A percentile compares a stretch with the other conserved stretches of the same genome.
Evolutionary conservation across 257 asterid genomes (phyloP).

Genomic region (Salvia miltiorrhiza): DNA sequence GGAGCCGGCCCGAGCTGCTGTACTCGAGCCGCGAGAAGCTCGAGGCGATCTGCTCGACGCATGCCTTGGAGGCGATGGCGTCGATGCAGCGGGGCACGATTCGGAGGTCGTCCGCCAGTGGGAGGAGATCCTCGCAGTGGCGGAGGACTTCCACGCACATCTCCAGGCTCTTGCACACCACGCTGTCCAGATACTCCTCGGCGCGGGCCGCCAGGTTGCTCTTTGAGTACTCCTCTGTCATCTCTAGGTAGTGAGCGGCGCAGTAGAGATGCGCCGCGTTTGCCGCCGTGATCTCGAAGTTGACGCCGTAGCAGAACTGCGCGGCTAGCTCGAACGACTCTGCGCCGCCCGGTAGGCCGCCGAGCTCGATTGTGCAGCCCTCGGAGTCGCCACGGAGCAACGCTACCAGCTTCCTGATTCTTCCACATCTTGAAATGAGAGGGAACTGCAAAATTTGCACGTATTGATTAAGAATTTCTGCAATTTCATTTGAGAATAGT

Average conservation of each 20-base stretch:
- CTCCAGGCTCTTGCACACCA: conserved; percentile 73
- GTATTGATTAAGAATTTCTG: not conserved
- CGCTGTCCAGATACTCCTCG: conserved; percentile 65
- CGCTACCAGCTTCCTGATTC: conserved; percentile 67
- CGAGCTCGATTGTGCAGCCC: conserved; percentile 52
- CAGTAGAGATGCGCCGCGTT: conserved; percentile 76
- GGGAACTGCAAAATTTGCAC: conserved; percentile 60
- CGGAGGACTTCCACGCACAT: conserved; percentile 72
- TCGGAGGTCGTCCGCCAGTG: conserved; percentile 73
- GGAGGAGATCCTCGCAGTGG: conserved; percentile 73
- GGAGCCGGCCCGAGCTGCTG: conserved; percentile 86
- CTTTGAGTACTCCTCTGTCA: conserved; percentile 77
- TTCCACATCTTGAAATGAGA: conserved; percentile 78
- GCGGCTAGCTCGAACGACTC: conserved; percentile 80
- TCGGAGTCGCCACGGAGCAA: conserved; percentile 67
- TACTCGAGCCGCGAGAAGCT: conserved; percentile 88
- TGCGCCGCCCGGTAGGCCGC: conserved; percentile 73
- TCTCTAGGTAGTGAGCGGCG: conserved; percentile 67
- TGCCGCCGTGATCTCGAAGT: conserved; percentile 73
- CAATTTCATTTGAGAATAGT: not conserved
- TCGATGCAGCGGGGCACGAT: conserved; percentile 67
- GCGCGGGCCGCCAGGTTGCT: conserved; percentile 65
- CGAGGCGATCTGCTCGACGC: conserved; percentile 87
- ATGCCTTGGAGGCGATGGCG: conserved; percentile 85
- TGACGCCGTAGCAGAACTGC: conserved; percentile 82